Evolutionary conservation across 1,284 basidiomycete genomes (phyloP), one percentile per base, ranked within the genome.

Genomic region (Rhizoctonia solani): DNA sequence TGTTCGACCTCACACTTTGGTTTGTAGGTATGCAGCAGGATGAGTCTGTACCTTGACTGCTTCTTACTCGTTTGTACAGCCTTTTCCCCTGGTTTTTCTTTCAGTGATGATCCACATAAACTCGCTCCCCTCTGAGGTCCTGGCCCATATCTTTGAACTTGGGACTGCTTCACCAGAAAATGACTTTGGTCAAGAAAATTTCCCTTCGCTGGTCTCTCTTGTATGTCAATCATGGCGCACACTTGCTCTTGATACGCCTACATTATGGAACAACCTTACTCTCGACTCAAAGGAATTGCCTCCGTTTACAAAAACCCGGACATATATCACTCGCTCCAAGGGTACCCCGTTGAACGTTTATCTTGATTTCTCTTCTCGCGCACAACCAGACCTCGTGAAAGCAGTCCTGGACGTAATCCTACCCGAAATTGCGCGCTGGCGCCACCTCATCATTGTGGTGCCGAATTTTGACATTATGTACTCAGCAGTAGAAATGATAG

Each of bases 391-490:
- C 13, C 32, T 23, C n/a, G 59, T 65, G 6, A 19, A 27, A 11
- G 21, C 23, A 5, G 49, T 52, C 4, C 39, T 65, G 34, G 16
- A 42, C 9, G n/a, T 65, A 2, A 19, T 65, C 13, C 32, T 65
- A 1, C 25, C 37, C 1, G 47, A 65, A 27, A 4, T 65, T 16
- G 47, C 19, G 19, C 21, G 59, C 23, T 65, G 59, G 59, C 59
- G 59, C 13, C 59, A 65, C 27, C 34, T 65, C 19, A 49, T 65
- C 2, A 27, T 65, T n/a, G 49, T 65, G 37, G 37, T 65, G 8
- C 59, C 59, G 4, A 49, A 50, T 8, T 65, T 65, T 42, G 59
- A 65, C 5, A 49, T 65, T 25, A 65, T 65, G 59, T 65, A 65
- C 19, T 41, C 47, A 1, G 59, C 59, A 2, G 59, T 65, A 1